Base-by-base conservation (phyloP, 2,329 filamentous ascomycete species). In the Albophoma yamanashiensis region DNA sequence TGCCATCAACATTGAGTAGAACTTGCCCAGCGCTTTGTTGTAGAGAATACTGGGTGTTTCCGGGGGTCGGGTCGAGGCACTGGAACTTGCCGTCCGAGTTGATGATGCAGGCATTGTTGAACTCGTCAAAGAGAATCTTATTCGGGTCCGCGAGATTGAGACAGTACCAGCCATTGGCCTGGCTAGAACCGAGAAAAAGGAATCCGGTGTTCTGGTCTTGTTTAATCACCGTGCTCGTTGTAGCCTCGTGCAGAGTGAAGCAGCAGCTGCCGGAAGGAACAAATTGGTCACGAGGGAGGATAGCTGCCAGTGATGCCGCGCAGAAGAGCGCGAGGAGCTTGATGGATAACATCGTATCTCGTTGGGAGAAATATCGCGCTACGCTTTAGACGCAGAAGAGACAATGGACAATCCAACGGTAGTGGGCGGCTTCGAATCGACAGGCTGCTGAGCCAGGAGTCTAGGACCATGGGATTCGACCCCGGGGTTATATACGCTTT, bases 81-180 rank as follows among this genome's bases (percentile, higher is more conserved):
- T 70, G 67, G 45, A 74, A 63, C 25, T 64, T 60, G 22, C 65
- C 62, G 27, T 64, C 60, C 20, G 65, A 63, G 50, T 62, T 59
- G 60, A 73, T 61, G 60, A 72, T 71, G 63, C 72, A 74, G n/a
- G 72, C 69, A 58, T 70, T 72, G 63, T 67, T 65, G 60, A 60
- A 61, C 40, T 59, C 60, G 43, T 74, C 71, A 20, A 63, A 64
- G 12, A 74, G 66, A 4, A 71, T 58, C 2, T 67, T 64, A n/a
- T 64, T 65, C 0, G 62, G 11, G 47, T 67, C 58, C 27, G 66
- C 60, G 15, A 68, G 60, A 36, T 73, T 58, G 27, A 73, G 66
- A 61, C 72, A 74, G 61, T 70, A 74, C 66, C 69, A 70, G 27
- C 70, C 70, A 0, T 65, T 58, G 1, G 66, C 61, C 7, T 66